Percentiles rank a stretch among this genome's conserved stretches.
Conservation (phyloP, 768 basidiomycete genomes). For the Auricularia sp. region DNA sequence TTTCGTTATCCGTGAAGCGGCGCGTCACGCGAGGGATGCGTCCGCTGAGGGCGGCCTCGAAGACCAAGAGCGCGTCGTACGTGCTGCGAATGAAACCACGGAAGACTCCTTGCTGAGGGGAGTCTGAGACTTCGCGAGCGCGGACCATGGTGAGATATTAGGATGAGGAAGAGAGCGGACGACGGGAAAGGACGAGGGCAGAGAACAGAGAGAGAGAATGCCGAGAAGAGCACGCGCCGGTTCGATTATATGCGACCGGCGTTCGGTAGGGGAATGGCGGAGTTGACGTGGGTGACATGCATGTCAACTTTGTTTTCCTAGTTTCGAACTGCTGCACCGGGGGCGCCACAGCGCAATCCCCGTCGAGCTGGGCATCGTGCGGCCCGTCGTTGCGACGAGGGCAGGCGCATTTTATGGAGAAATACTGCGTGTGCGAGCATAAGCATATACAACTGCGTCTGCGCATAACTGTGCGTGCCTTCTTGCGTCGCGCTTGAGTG, state of each 20-base stretch:
- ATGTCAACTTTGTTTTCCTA: neutral
- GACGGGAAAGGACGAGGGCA: neutral
- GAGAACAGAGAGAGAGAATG: neutral
- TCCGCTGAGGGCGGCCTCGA: conserved; percentile 29
- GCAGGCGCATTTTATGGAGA: neutral
- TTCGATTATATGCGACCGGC: neutral
- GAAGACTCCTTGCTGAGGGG: neutral
- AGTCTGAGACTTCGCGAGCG: neutral
- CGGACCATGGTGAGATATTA: neutral
- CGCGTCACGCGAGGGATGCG: conserved; percentile 28
- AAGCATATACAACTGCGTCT: neutral
- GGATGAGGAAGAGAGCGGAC: neutral
- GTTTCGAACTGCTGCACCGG: neutral
- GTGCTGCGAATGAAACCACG: conserved; percentile 15
- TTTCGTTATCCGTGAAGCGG: conserved; percentile 27
- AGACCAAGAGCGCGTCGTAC: conserved; percentile 29
- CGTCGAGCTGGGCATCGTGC: neutral
- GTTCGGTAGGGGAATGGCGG: neutral
- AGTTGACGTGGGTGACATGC: neutral
- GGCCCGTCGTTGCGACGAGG: neutral
- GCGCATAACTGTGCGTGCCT: neutral
- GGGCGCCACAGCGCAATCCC: neutral
- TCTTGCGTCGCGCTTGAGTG: neutral
- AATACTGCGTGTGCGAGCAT: neutral
- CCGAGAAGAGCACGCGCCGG: neutral